Conservation (phyloP, 148 eudicot genomes). For the Tetragonia tetragonoides region DNA sequence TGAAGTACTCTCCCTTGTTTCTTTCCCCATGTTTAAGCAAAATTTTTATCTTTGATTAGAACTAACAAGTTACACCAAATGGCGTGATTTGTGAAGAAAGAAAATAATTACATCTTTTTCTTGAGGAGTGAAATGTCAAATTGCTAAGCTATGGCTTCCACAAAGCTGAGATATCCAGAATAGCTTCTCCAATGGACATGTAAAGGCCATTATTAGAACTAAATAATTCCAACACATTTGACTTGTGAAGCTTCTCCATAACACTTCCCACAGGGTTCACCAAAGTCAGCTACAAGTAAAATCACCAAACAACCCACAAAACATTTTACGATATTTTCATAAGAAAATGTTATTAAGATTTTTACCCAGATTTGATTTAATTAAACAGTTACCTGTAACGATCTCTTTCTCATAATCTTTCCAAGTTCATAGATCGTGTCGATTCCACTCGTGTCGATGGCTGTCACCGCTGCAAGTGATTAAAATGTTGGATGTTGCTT, state of each 20-base stretch:
- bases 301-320: neutral
- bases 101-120: too few relatives aligned
- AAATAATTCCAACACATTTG: constrained; percentile 55
- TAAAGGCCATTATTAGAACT: constrained; percentile 55
- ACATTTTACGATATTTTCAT: neutral
- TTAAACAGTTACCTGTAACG: constrained; percentile 40
- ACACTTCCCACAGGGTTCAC: constrained; percentile 80
- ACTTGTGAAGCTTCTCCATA: constrained; percentile 75
- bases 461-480: constrained; percentile 64
- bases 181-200: constrained; percentile 80
- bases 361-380: neutral
- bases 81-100: too few relatives aligned
- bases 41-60: too few relatives aligned
- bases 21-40: too few relatives aligned
- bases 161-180: constrained; percentile 57
- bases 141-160: constrained; percentile 44
- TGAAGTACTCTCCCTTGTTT: too few relatives aligned
- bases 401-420: constrained; percentile 52
- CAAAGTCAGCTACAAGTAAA: constrained; percentile 48
- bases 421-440: constrained; percentile 66
- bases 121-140: neutral
- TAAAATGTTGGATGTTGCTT: neutral
- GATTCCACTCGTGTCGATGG: constrained; percentile 88
- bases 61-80: too few relatives aligned
- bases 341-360: neutral